Evolutionary conservation across 1,139 yeast genomes (phyloP).

Genomic region (Saccharomyces uvarum): DNA sequence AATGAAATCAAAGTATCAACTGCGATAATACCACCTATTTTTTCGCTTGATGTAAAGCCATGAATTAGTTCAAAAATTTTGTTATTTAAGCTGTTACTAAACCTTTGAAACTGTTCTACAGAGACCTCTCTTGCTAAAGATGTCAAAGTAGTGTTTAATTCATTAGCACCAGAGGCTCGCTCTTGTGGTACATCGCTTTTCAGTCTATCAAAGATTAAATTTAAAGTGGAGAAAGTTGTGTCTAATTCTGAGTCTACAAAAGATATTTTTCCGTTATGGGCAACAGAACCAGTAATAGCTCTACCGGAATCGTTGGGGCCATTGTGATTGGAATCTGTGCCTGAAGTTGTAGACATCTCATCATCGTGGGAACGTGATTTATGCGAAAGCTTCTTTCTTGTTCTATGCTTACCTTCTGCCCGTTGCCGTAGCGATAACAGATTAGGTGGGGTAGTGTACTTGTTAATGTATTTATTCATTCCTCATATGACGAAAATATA

Average conservation of each 20-base stretch:
- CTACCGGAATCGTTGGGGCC: slow-evolving; percentile 16
- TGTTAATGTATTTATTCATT: neutral
- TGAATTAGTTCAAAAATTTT: slow-evolving; percentile 80
- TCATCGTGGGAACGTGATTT: slow-evolving; percentile 20
- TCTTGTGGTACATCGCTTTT: slow-evolving; percentile 37
- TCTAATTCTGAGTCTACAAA: slow-evolving; percentile 24
- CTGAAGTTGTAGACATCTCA: slow-evolving; percentile 21
- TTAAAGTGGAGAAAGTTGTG: slow-evolving; percentile 23
- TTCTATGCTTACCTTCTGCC: slow-evolving; percentile 19
- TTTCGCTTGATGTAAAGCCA: slow-evolving; percentile 61
- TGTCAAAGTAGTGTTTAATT: slow-evolving; percentile 57
- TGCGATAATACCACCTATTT: slow-evolving; percentile 86
- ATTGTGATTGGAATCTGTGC: slow-evolving; percentile 17
- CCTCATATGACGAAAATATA: neutral
- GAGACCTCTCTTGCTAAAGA: slow-evolving; percentile 68
- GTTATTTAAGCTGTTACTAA: slow-evolving; percentile 80
- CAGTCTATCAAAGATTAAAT: slow-evolving; percentile 27
- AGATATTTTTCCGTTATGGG: neutral
- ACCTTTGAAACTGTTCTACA: slow-evolving; percentile 69
- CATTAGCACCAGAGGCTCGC: slow-evolving; percentile 53
- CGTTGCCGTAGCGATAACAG: slow-evolving; percentile 22
- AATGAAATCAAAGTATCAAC: slow-evolving; percentile 79
- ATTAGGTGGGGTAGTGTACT: neutral
- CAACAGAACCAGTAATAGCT: slow-evolving; percentile 11
- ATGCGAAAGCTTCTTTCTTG: slow-evolving; percentile 21